Conservation (phyloP, 2,329 filamentous ascomycete genomes). For the Alternaria arbusti region DNA sequence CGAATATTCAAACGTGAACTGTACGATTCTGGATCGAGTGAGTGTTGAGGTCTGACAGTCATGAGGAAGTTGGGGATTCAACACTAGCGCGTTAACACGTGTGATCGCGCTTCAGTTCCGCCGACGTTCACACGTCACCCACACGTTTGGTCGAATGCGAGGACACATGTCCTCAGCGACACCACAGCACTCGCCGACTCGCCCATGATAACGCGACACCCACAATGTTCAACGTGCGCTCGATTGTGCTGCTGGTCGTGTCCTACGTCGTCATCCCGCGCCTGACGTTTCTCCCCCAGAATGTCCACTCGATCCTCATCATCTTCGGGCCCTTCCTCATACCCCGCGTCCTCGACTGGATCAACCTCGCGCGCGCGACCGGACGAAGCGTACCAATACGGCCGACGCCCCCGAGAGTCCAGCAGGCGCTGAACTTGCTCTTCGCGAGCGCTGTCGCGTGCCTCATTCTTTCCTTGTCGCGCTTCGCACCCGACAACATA, state of each 20-base stretch:
- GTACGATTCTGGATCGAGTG: not conserved
- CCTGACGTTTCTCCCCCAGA: conserved; percentile 45
- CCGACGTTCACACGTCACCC: conserved; percentile 13
- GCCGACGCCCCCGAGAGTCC: conserved; percentile 61
- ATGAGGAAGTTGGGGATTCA: not conserved
- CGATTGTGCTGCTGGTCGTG: conserved; percentile 38
- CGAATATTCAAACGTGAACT: too few species aligned
- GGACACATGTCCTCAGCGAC: conserved; percentile 16
- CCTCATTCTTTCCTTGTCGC: conserved; percentile 69
- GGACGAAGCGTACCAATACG: conserved; percentile 58
- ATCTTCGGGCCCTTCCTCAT: conserved; percentile 74
- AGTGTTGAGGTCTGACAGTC: not conserved
- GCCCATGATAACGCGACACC: conserved; percentile 13
- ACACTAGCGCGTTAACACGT: conserved; percentile 12
- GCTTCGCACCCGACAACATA: conserved; percentile 78
- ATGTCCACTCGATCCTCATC: conserved; percentile 49
- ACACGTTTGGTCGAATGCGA: conserved; percentile 8
- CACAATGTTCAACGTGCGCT: conserved; percentile 44
- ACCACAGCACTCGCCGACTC: not conserved
- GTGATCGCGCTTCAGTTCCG: conserved; percentile 13
- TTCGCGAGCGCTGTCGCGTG: conserved; percentile 60
- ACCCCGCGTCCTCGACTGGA: conserved; percentile 69
- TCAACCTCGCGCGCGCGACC: conserved; percentile 60
- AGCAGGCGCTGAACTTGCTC: conserved; percentile 67
- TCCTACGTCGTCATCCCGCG: conserved; percentile 47